Percentiles rank a stretch among this genome's conserved stretches.
These are phyloP conservation scores for Stachybotrys chartarum DNA, from an alignment of 2,329 filamentous ascomycete genomes.

Conservation along the genomic window DNA sequence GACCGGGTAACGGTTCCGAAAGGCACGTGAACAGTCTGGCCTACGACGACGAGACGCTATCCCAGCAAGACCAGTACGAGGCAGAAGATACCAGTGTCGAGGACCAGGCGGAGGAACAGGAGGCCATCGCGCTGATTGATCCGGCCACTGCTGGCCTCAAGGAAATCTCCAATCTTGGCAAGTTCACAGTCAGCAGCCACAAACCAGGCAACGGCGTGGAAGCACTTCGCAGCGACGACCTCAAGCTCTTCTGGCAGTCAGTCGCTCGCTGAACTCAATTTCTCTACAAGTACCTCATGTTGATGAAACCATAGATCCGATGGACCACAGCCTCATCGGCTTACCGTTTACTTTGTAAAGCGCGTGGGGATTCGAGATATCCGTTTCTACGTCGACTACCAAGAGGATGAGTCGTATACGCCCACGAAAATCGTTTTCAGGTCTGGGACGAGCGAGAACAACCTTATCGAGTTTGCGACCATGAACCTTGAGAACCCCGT, in stretches of 20 bases:
- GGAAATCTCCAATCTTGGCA: constrained; percentile 77
- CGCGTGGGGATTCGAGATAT: constrained; percentile 71
- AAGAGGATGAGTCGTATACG: constrained; percentile 91
- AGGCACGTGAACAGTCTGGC: constrained; percentile 22
- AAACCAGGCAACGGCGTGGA: constrained; percentile 76
- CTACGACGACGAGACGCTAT: constrained; percentile 16
- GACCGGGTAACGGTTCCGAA: constrained; percentile 15
- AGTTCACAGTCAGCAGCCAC: constrained; percentile 74
- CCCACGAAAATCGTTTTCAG: constrained; percentile 86
- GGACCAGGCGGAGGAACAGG: constrained; percentile 28
- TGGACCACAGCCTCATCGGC: constrained; percentile 73
- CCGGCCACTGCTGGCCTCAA: constrained; percentile 54
- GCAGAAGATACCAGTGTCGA: constrained; percentile 25
- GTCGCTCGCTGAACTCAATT: constrained; percentile 16
- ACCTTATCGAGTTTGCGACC: constrained; percentile 78
- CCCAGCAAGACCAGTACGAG: constrained; percentile 11
- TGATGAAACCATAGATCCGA: constrained; percentile 51
- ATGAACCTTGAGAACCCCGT: constrained; percentile 72
- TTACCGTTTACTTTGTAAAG: constrained; percentile 82
- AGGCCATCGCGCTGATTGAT: constrained; percentile 39
- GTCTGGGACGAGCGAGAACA: constrained; percentile 85
- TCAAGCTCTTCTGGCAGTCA: constrained; percentile 72
- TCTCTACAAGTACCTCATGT: background rate
- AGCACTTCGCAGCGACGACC: constrained; percentile 67
- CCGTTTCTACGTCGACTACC: constrained; percentile 84